phyloP scores from a whole-genome alignment of 2,329 filamentous ascomycete species.

The Alternaria metachromatica region DNA sequence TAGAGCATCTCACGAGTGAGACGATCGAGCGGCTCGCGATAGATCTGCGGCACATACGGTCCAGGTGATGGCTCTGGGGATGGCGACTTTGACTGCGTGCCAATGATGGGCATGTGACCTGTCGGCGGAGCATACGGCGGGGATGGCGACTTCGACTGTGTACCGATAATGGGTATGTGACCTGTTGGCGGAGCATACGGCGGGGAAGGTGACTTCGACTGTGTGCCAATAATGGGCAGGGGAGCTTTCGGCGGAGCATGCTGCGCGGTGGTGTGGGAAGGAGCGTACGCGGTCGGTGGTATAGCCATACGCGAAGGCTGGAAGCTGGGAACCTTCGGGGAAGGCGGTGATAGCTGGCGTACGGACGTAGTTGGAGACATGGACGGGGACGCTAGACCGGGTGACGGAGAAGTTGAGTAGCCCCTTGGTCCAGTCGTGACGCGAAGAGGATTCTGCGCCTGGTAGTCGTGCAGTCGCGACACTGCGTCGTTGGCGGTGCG shows the following conservation, averaged over 20 bases:
- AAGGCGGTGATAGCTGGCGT: not conserved
- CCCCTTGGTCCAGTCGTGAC: not conserved
- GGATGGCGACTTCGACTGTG: not conserved
- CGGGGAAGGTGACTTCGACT: not conserved
- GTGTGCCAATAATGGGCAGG: not conserved
- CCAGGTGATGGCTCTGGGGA: not conserved
- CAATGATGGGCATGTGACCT: not conserved
- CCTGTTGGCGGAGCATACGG: not conserved
- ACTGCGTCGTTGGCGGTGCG: not conserved
- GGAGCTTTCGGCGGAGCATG: not conserved
- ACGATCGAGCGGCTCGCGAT: not conserved
- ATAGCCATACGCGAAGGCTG: not conserved
- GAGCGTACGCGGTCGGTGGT: not conserved
- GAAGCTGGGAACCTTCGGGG: not conserved
- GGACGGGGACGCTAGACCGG: not conserved
- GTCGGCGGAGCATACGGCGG: not conserved
- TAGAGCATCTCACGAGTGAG: constrained; percentile 6
- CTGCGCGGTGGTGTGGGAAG: not conserved
- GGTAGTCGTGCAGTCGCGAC: not conserved
- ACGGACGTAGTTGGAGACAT: not conserved
- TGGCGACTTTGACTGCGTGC: not conserved
- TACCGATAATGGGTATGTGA: not conserved
- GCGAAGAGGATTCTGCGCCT: not conserved
- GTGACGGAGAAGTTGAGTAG: not conserved
- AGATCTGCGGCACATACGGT: not conserved